Base-by-base conservation (phyloP, 495 filamentous ascomycete species). In the Chaetomium fimeti region DNA sequence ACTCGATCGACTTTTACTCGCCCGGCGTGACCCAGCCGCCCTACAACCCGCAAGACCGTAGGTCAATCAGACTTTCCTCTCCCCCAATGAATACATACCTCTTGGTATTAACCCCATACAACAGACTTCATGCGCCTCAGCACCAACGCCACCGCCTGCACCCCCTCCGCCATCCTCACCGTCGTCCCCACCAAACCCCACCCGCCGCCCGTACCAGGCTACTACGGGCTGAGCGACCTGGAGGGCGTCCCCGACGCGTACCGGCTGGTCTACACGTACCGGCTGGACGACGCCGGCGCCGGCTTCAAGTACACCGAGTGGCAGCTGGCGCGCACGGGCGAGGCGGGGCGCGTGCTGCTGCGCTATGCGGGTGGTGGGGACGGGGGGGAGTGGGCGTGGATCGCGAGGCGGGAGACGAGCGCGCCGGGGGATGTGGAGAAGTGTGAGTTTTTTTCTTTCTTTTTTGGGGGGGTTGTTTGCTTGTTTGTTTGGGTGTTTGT, bases 201-300 rank as follows among this genome's bases (percentile, higher is more conserved):
- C 51, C 69, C 69, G 49, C 69, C 69, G 5, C 69, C 69, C 0
- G 66, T 71, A 0, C 69, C 69, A n/a, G 69, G 69, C 0, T 69
- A 69, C 61, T 69, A 66, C 53, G 69, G 62, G 38, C 64, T 71
- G 15, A 66, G 56, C 18, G 54, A 48, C 25, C 32, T 43, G 7
- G 69, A 69, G 4, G 67, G 64, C 1, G 63, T 71, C 9, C 52
- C 61, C 4, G 64, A 69, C 9, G 66, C 69, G 2, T 69, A 60
- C 25, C 45, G 67, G 18, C 58, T 69, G 8, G 42, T 69, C 15
- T 60, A 66, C 22, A 64, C 61, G 0, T 71, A 69, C 25, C 57
- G 64, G 1, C 61, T 57, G 0, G 60, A 64, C 11, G 69, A 71
- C 2, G 58, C 61, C 7, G 60, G 36, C 0, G 18, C 20, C 11